A percentile compares a stretch with the other conserved stretches of the same genome.
phyloP scores from a whole-genome alignment of 345 rosid genomes.

The Arabis hirsuta region DNA sequence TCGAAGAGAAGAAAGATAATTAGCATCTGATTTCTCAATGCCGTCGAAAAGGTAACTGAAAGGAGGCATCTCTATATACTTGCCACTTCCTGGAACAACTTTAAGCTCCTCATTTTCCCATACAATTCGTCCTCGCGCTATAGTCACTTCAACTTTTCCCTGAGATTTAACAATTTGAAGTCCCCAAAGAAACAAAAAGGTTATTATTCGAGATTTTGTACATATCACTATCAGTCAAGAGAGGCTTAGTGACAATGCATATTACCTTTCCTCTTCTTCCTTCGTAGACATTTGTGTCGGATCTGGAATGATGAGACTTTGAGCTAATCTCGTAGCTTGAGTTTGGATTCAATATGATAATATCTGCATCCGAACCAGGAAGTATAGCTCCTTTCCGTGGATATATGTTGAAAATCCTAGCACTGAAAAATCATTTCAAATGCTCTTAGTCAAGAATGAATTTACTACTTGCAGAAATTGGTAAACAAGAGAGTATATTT shows the following conservation, averaged over 20 bases:
- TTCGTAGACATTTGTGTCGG: constrained; percentile 87
- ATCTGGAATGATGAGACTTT: constrained; percentile 80
- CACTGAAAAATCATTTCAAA: constrained; percentile 52
- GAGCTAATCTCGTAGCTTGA: constrained; percentile 73
- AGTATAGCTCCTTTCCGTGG: constrained; percentile 96
- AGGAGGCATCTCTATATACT: constrained; percentile 74
- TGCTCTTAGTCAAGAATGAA: not conserved
- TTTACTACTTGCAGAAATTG: no score
- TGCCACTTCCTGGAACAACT: constrained; percentile 75
- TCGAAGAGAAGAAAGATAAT: constrained; percentile 66
- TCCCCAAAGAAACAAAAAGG: not conserved
- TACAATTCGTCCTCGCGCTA: constrained; percentile 80
- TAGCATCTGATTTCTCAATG: constrained; percentile 76
- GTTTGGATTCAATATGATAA: constrained; percentile 86
- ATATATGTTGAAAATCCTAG: constrained; percentile 87
- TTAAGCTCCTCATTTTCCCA: constrained; percentile 83
- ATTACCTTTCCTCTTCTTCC: constrained; percentile 82
- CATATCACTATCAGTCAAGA: not conserved
- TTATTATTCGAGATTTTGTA: not conserved
- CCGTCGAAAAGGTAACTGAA: constrained; percentile 82
- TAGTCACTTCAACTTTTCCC: constrained; percentile 97
- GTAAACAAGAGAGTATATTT: not conserved
- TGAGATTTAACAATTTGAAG: constrained; percentile 34
- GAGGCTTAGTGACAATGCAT: not conserved
- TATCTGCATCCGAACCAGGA: constrained; percentile 96